Conservation (phyloP, 257 asterid species). For the Coffea eugenioides region DNA sequence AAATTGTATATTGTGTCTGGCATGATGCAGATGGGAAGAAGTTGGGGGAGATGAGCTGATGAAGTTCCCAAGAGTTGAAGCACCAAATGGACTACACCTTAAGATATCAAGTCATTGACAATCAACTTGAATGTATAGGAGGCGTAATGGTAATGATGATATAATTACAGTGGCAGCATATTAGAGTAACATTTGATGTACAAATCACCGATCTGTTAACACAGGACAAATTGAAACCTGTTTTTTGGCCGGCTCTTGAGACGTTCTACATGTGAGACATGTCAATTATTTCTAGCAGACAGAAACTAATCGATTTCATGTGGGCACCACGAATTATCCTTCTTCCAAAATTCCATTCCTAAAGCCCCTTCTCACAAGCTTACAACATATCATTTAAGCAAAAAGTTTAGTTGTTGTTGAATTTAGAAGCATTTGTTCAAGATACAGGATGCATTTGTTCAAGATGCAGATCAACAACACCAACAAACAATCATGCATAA, state of each 20-base stretch:
- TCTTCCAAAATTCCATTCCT: not conserved
- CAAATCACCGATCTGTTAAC: conserved; percentile 43
- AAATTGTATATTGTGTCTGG: not conserved
- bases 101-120: conserved; percentile 64
- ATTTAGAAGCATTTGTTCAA: too few relatives aligned
- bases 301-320: conserved; percentile 2
- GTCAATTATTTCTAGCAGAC: conserved; percentile 15
- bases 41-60: conserved; percentile 76
- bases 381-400: not conserved
- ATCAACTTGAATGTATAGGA: conserved; percentile 42
- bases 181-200: conserved; percentile 45
- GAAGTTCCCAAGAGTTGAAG: conserved; percentile 94
- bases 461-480: too few relatives aligned
- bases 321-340: conserved; percentile 7
- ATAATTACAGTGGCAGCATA: conserved; percentile 5
- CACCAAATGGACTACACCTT: conserved; percentile 82
- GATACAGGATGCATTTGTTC: too few relatives aligned
- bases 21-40: conserved; percentile 71
- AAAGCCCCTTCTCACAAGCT: not conserved
- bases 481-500: too few relatives aligned
- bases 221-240: conserved; percentile 25
- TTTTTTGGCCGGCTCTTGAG: conserved; percentile 20
- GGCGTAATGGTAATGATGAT: conserved; percentile 10
- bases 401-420: too few relatives aligned
- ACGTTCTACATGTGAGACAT: conserved; percentile 15